Evolutionary conservation across 1,139 yeast species (phyloP), one percentile per base, ranked within the genome.

Genomic region (Saccharomyces pastorianus): DNA sequence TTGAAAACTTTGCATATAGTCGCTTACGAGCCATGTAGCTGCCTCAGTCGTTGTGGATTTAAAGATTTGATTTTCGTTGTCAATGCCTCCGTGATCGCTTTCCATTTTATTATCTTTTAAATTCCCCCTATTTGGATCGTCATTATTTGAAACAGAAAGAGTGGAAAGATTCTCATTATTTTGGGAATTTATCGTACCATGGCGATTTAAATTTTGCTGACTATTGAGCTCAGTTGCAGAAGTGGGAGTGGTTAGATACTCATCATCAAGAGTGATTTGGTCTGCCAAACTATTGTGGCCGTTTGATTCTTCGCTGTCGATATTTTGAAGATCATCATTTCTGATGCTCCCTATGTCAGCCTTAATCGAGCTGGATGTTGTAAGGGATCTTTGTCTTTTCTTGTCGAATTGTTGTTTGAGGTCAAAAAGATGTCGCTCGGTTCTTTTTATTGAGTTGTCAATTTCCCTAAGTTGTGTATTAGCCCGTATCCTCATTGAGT

Each of bases 1-100:
- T 52, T 68, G 69, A 46, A 81, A 63, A 42, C 76, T 70, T 58
- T 79, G 83, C 57, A 81, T 64, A 50, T 76, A 69, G 53, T 77
- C 82, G 32, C 80, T 76, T 5, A 79, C 64, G 4, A 73, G 70
- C 81, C 81, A 78, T 1, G 82, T 75, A 0, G 82, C 79, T 50
- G 44, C 44, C 11, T 38, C 44, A 17, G 44, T 38, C 0, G 44
- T 38, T 38, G 44, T 38, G 13, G 44, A 38, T 11, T 9, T 38
- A 8, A 38, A 38, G 1, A 38, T 38, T 38, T 17, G 44, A 38
- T 38, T 38, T 38, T 38, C 44, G 44, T 38, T 38, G 3, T 38
- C 44, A 11, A 20, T 9, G 11, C 5, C 25, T 5, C 44, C 25
- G 5, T 3, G 25, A 17, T 38, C 44, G 4, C 11, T 38, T 17